Conservation (phyloP, 2,329 filamentous ascomycete species). For the Tolypocladium cylindrosporum region DNA sequence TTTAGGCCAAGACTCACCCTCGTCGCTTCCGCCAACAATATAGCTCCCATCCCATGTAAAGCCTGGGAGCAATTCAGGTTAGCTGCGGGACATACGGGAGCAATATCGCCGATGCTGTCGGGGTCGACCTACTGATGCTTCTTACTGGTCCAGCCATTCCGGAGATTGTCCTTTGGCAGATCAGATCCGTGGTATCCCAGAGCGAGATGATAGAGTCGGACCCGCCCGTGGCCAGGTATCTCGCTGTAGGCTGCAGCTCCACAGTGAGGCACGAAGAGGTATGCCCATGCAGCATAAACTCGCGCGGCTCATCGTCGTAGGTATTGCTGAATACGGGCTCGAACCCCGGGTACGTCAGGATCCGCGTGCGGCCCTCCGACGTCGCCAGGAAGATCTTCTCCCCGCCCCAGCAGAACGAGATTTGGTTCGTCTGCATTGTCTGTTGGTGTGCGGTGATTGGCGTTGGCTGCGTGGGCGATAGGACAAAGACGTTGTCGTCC, state of each 20-base stretch:
- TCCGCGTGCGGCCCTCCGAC: conserved; percentile 59
- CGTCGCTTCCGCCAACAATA: conserved; percentile 63
- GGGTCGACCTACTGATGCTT: conserved; percentile 48
- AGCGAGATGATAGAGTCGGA: conserved; percentile 66
- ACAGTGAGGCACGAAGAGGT: conserved; percentile 61
- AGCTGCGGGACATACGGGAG: neutral
- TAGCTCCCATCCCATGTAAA: conserved; percentile 74
- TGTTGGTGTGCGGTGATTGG: conserved; percentile 51
- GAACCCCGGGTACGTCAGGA: conserved; percentile 58
- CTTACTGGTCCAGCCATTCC: conserved; percentile 60
- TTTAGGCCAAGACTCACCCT: conserved; percentile 34
- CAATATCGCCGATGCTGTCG: neutral
- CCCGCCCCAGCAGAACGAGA: conserved; percentile 65
- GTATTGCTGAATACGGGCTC: conserved; percentile 42
- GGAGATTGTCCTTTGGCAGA: conserved; percentile 61
- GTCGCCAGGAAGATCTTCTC: conserved; percentile 62
- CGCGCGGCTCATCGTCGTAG: conserved; percentile 32
- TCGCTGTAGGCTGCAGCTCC: conserved; percentile 60
- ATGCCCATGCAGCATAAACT: conserved; percentile 60
- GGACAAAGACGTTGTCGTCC: conserved; percentile 50
- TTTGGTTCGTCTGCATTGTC: conserved; percentile 57
- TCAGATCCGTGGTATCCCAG: conserved; percentile 72
- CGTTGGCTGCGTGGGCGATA: conserved; percentile 49
- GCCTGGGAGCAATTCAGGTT: conserved; percentile 26
- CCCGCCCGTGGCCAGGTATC: conserved; percentile 64